phyloP scores from a whole-genome alignment of 2,329 filamentous ascomycete genomes.

The Cercospora sp. region DNA sequence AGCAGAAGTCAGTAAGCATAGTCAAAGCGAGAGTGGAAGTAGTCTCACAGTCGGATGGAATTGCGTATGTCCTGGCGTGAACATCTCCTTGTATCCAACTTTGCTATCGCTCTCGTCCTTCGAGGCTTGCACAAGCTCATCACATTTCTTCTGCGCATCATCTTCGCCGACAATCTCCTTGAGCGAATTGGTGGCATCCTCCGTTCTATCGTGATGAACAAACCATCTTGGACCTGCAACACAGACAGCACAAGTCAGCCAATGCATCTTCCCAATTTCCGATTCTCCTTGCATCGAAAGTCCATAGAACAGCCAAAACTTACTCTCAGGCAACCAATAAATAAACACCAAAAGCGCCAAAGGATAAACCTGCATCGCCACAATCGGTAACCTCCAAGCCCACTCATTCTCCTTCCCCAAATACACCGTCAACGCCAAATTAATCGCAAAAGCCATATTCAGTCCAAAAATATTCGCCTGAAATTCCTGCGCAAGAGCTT shows the following conservation, averaged over 20 bases:
- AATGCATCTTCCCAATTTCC: neutral
- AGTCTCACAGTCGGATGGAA: slow-evolving; percentile 56
- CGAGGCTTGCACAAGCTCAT: slow-evolving; percentile 54
- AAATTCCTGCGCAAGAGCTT: slow-evolving; percentile 63
- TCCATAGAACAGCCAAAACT: neutral
- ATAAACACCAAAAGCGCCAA: slow-evolving; percentile 56
- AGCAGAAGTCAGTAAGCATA: neutral
- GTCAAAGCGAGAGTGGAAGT: neutral
- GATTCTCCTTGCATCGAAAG: neutral
- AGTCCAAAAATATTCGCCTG: slow-evolving; percentile 65
- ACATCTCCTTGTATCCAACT: slow-evolving; percentile 59
- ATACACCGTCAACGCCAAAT: slow-evolving; percentile 55
- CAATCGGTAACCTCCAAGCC: slow-evolving; percentile 64
- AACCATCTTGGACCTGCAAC: slow-evolving; percentile 54
- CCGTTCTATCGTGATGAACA: slow-evolving; percentile 52
- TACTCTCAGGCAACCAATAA: slow-evolving; percentile 54
- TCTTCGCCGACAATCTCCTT: slow-evolving; percentile 54
- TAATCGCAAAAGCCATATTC: slow-evolving; percentile 62
- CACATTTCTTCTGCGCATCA: slow-evolving; percentile 51
- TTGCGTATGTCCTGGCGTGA: slow-evolving; percentile 55
- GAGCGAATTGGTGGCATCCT: slow-evolving; percentile 55
- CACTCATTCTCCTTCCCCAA: slow-evolving; percentile 60
- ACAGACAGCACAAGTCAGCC: neutral
- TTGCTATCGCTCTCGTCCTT: slow-evolving; percentile 49
- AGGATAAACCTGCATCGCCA: slow-evolving; percentile 62